Base-by-base conservation (phyloP, 169 alveolate species). In the Cryptosporidium ubiquitum region DNA sequence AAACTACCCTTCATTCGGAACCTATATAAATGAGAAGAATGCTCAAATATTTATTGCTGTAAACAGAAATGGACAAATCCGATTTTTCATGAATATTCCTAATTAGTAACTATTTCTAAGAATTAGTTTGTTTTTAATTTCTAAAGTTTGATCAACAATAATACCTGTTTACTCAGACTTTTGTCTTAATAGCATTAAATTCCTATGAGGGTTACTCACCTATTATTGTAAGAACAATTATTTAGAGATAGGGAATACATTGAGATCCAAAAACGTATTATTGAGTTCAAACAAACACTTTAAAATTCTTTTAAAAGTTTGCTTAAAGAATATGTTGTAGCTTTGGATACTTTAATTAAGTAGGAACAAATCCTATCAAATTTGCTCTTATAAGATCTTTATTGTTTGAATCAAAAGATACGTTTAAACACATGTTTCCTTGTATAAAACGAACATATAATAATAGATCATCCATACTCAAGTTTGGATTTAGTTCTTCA, bases 31-130 rank as follows among this genome's bases (percentile, higher is more conserved):
- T 18, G 89, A 79, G 14, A 64, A 42, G 20, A 49, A 79, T 66
- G 64, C 68, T 35, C 61, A 58, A 9, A 37, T 66, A 35, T 60
- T 79, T 47, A 79, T 79, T 14, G 89, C 89, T 20, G 75, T 49
- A n/a, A 79, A 64, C 52, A 58, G 74, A 57, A 79, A 58, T 47
- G 89, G 89, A 7, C 75, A 61, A 79, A 79, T 79, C 33, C 12
- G 89, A 29, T 18, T 79, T 33, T 79, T 79, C 12, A 57, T 79
- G 58, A 79, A 79, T 42, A 79, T 79, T 42, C 75, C 89, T 1
- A 79, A 61, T 40, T 58, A 79, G 52, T 5, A 14, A 9, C 74
- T 20, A 12, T 33, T 6, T 39, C 9, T 12, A 0, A 23, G 3
- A 5, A 55, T 26, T n/a, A 55, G 66, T 3, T 26, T 20, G 10